Percentiles rank a stretch among this genome's conserved stretches.
phyloP scores from a whole-genome alignment of 371 early-diverging fungal species.

The Lichtheimia hyalospora region DNA sequence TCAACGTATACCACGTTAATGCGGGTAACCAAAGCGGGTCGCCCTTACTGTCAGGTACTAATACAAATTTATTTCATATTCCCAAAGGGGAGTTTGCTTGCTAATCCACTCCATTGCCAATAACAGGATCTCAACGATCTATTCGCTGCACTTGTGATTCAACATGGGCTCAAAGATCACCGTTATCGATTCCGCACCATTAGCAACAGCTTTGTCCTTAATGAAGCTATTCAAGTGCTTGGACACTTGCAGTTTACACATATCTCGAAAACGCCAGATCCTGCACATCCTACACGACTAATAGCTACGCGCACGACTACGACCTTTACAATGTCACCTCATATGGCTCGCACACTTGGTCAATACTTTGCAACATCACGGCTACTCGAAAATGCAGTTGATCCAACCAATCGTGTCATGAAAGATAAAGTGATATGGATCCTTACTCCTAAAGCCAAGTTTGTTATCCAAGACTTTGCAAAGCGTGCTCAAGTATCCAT shows the following conservation, averaged over 20 bases:
- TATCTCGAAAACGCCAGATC: slow-evolving; percentile 51
- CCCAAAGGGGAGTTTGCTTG: neutral
- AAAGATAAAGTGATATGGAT: slow-evolving; percentile 50
- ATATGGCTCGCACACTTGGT: slow-evolving; percentile 55
- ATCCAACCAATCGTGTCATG: slow-evolving; percentile 48
- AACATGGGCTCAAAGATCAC: slow-evolving; percentile 37
- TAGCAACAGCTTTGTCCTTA: slow-evolving; percentile 54
- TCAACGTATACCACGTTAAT: slow-evolving; percentile 27
- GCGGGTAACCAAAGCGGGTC: slow-evolving; percentile 33
- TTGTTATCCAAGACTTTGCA: slow-evolving; percentile 44
- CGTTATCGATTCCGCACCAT: slow-evolving; percentile 53
- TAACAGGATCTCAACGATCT: slow-evolving; percentile 45
- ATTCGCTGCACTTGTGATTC: slow-evolving; percentile 46
- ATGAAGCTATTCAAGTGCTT: slow-evolving; percentile 51
- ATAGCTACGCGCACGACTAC: slow-evolving; percentile 50
- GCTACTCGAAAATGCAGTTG: slow-evolving; percentile 48
- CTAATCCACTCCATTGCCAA: neutral
- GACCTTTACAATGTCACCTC: slow-evolving; percentile 49
- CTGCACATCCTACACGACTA: slow-evolving; percentile 41
- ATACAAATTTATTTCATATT: neutral
- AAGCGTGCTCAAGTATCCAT: slow-evolving; percentile 35
- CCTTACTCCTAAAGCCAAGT: slow-evolving; percentile 55
- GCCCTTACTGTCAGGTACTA: slow-evolving; percentile 33
- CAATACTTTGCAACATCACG: slow-evolving; percentile 58
- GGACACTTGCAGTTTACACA: slow-evolving; percentile 53